Conservation (phyloP, 768 basidiomycete species). For the Mycena venus region DNA sequence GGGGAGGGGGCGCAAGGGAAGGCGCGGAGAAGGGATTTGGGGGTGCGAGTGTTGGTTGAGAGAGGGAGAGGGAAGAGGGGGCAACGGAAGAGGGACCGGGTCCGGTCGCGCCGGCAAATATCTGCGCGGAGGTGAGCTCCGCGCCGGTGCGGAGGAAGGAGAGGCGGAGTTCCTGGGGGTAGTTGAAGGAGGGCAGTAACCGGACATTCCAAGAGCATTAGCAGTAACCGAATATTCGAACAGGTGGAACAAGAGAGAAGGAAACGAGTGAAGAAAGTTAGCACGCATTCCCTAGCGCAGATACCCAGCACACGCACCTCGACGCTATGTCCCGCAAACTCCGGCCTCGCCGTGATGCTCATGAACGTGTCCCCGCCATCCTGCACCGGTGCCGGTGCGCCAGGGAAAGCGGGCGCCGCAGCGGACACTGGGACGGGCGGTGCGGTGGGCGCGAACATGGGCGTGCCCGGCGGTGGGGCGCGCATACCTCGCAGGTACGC, state of each 20-base stretch:
- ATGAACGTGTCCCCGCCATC: constrained; percentile 42
- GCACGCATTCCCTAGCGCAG: background rate
- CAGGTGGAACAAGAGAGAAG: background rate
- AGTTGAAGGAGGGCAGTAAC: background rate
- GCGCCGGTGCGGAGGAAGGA: constrained; percentile 48
- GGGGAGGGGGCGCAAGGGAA: background rate
- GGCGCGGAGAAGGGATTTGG: background rate
- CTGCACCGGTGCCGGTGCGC: constrained; percentile 11
- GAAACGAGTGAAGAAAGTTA: background rate
- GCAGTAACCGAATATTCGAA: too few relatives aligned
- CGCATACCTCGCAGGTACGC: constrained; percentile 47
- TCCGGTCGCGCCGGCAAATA: background rate
- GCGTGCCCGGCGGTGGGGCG: constrained; percentile 24
- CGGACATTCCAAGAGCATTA: too few relatives aligned
- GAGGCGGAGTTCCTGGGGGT: constrained; percentile 57
- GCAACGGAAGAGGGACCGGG: background rate
- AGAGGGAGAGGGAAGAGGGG: background rate
- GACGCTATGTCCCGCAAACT: constrained; percentile 55
- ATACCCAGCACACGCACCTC: constrained; percentile 45
- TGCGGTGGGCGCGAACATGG: background rate
- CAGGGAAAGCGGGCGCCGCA: background rate
- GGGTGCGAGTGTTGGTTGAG: background rate
- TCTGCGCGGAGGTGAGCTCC: constrained; percentile 34
- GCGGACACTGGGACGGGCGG: too few relatives aligned
- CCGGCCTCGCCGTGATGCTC: constrained; percentile 46